These are phyloP conservation scores for Stachybotrys chartarum DNA, from an alignment of 2,329 filamentous ascomycete species.

Conservation along the genomic window DNA sequence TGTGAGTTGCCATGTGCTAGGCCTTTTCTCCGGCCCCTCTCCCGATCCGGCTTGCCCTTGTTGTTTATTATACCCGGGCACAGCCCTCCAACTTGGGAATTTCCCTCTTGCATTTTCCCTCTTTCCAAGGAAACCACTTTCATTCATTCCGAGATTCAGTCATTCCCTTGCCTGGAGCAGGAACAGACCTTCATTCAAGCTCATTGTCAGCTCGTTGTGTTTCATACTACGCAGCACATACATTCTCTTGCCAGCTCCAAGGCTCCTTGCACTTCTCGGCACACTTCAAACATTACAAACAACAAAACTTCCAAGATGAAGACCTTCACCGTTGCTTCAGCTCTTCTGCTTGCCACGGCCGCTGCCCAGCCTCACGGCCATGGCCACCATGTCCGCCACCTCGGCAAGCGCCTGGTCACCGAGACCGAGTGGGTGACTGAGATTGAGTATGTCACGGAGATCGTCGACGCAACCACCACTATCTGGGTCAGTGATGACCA, in stretches of 20 bases:
- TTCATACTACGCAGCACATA: not conserved
- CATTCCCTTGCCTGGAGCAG: not conserved
- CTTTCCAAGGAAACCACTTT: not conserved
- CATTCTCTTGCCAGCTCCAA: not conserved
- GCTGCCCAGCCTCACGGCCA: slow-evolving; percentile 43
- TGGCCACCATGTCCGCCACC: slow-evolving; percentile 30
- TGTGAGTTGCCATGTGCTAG: not conserved
- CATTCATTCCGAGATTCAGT: not conserved
- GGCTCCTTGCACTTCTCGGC: not conserved
- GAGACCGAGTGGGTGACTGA: slow-evolving; percentile 45
- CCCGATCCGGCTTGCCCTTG: not conserved
- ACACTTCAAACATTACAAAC: slow-evolving; percentile 4
- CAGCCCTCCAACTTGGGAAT: not conserved
- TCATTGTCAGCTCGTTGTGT: not conserved
- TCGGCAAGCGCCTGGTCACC: slow-evolving; percentile 34
- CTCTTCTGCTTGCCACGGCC: slow-evolving; percentile 30
- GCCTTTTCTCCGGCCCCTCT: not conserved
- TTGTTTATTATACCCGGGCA: not conserved
- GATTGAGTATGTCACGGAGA: slow-evolving; percentile 37
- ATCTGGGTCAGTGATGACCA: slow-evolving; percentile 31
- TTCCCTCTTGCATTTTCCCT: not conserved
- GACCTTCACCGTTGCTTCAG: slow-evolving; percentile 22
- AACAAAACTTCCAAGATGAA: slow-evolving; percentile 31
- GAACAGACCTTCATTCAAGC: not conserved
- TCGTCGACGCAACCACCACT: slow-evolving; percentile 42